A percentile compares a stretch with the other conserved stretches of the same genome.
Conservation (phyloP, 208 protist species). For the Wallacemonas sp. region DNA sequence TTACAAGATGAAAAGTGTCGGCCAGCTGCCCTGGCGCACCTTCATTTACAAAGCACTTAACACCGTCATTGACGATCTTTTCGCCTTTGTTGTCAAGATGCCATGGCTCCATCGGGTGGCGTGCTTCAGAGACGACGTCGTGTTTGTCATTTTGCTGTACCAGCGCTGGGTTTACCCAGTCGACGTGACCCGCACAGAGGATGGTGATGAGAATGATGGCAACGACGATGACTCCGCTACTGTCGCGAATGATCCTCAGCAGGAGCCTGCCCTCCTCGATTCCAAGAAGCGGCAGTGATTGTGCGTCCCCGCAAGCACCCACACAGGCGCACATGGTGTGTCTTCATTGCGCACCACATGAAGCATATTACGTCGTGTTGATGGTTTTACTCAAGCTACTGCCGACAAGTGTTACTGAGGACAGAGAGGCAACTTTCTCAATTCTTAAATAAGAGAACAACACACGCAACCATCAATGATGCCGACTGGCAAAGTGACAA, state of each 20-base stretch:
- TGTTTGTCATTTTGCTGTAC: constrained; percentile 98
- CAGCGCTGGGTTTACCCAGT: constrained; percentile 99
- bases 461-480: too few relatives aligned
- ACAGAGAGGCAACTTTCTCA: too few relatives aligned
- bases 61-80: constrained; percentile 99
- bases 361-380: too few relatives aligned
- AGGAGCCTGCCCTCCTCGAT: too few relatives aligned
- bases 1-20: constrained; percentile 98
- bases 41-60: constrained; percentile 98
- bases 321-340: neutral
- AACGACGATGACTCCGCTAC: constrained; percentile 15
- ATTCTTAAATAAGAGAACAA: too few relatives aligned
- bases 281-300: constrained; percentile 13
- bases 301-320: neutral
- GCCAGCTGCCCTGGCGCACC: constrained; percentile 97
- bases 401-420: too few relatives aligned
- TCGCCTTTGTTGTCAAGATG: constrained; percentile 99
- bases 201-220: constrained; percentile 32
- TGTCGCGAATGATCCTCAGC: too few relatives aligned
- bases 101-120: constrained; percentile 96
- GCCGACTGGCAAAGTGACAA: too few relatives aligned
- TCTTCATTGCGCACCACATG: too few relatives aligned
- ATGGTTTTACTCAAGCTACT: too few relatives aligned
- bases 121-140: constrained; percentile 98
- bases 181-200: constrained; percentile 79